Evolutionary conservation across 192 early-diverging fungal genomes (phyloP).

Genomic region (Dissophora globulifera): DNA sequence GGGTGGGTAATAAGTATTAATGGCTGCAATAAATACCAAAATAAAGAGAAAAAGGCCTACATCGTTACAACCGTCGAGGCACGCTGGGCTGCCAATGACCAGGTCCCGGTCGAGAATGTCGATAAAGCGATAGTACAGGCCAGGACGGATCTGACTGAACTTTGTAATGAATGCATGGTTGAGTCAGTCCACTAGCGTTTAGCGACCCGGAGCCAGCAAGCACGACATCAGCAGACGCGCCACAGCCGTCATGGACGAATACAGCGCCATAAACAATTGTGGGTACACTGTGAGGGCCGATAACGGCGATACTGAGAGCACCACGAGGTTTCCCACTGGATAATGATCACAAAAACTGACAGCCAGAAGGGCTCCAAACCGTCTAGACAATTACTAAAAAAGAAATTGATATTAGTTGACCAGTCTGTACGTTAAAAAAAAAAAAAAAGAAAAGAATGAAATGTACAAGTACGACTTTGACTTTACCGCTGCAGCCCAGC

Average conservation of each 20-base stretch:
- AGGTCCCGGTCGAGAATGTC: conserved; percentile 92
- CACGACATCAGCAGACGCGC: conserved; percentile 83
- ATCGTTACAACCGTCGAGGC: conserved; percentile 54
- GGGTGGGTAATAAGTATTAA: not conserved
- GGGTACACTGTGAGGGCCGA: conserved; percentile 69
- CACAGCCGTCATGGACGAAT: conserved; percentile 70
- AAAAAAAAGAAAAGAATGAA: too few species aligned
- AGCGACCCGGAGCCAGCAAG: conserved; percentile 86
- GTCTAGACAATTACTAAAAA: too few species aligned
- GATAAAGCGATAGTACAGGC: conserved; percentile 86
- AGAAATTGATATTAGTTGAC: too few species aligned
- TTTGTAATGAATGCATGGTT: conserved; percentile 99
- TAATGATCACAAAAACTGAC: conserved; percentile 86
- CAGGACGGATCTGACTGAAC: conserved; percentile 92
- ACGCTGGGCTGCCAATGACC: conserved; percentile 65
- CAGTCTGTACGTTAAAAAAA: too few species aligned
- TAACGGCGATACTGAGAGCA: conserved; percentile 77
- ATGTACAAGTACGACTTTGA: not conserved
- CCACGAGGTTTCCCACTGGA: conserved; percentile 89
- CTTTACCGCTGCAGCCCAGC: conserved; percentile 86
- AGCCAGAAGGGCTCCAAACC: conserved; percentile 97
- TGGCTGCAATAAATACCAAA: too few species aligned
- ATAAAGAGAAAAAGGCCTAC: too few species aligned
- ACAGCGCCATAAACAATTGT: conserved; percentile 69
- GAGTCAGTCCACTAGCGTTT: conserved; percentile 95